phyloP scores from a whole-genome alignment of 345 rosid genomes.

The Iberis pinnata region DNA sequence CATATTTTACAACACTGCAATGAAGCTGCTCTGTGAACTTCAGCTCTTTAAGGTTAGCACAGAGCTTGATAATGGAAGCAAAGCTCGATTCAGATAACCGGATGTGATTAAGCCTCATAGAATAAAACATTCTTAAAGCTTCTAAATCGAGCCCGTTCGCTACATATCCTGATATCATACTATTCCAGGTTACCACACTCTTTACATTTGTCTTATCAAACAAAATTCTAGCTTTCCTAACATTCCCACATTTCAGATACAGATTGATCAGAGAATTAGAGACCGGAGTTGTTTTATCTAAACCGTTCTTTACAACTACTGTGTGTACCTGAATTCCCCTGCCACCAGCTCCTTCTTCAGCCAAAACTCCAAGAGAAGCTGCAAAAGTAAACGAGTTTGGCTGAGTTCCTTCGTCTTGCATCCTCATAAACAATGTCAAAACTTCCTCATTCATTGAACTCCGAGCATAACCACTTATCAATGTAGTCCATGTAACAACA shows the following conservation, averaged over 20 bases:
- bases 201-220: constrained; percentile 47
- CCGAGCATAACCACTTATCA: constrained; percentile 58
- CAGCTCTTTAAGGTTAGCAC: constrained; percentile 51
- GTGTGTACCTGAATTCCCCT: constrained; percentile 57
- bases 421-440: constrained; percentile 39
- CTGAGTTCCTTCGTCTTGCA: constrained; percentile 51
- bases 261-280: constrained; percentile 70
- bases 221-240: constrained; percentile 49
- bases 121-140: constrained; percentile 50
- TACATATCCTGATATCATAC: constrained; percentile 60
- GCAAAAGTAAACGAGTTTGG: constrained; percentile 63
- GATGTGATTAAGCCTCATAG: constrained; percentile 46
- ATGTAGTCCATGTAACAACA: constrained; percentile 86
- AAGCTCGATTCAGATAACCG: constrained; percentile 48
- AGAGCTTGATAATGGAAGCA: constrained; percentile 52
- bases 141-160: constrained; percentile 52
- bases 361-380: constrained; percentile 61
- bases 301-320: constrained; percentile 53
- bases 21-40: constrained; percentile 62
- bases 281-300: constrained; percentile 33
- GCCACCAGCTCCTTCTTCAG: constrained; percentile 39
- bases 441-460: constrained; percentile 43
- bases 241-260: constrained; percentile 54
- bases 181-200: constrained; percentile 68
- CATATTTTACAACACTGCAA: constrained; percentile 47